These are phyloP conservation scores for Anisodus acutangulus DNA, from an alignment of 257 asterid genomes.

Conservation along the genomic window DNA sequence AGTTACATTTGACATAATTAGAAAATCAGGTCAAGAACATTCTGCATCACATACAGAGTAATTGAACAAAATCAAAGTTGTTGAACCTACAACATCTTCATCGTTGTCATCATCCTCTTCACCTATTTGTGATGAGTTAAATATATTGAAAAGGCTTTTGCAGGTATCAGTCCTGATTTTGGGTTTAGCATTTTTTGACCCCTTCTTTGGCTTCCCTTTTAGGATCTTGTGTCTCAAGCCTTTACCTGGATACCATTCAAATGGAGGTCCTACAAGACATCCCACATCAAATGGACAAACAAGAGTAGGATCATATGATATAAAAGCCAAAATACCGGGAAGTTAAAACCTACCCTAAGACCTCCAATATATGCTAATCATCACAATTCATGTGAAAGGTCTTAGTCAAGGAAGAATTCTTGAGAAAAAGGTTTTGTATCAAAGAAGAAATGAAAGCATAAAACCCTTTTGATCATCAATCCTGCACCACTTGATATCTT, in stretches of 20 bases:
- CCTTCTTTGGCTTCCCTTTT: slow-evolving; percentile 75
- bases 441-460: slow-evolving; percentile 71
- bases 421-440: slow-evolving; percentile 73
- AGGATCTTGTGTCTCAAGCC: slow-evolving; percentile 69
- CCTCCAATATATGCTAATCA: slow-evolving; percentile 71
- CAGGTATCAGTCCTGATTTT: slow-evolving; percentile 68
- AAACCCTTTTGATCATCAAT: slow-evolving; percentile 70
- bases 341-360: slow-evolving; percentile 60
- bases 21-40: background rate
- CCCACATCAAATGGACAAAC: slow-evolving; percentile 25
- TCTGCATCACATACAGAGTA: slow-evolving; percentile 1
- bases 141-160: slow-evolving; percentile 74
- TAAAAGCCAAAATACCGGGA: background rate
- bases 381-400: slow-evolving; percentile 78
- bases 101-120: slow-evolving; percentile 72
- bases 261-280: slow-evolving; percentile 61
- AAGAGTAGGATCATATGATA: background rate
- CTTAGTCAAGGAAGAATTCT: slow-evolving; percentile 66
- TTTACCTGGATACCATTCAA: slow-evolving; percentile 73
- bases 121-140: slow-evolving; percentile 71
- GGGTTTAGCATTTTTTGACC: slow-evolving; percentile 65
- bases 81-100: slow-evolving; percentile 57
- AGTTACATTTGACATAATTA: background rate
- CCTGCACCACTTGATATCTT: slow-evolving; percentile 70
- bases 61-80: background rate